Evolutionary conservation across 257 asterid genomes (phyloP).

Genomic region (Primulina tabacum): DNA sequence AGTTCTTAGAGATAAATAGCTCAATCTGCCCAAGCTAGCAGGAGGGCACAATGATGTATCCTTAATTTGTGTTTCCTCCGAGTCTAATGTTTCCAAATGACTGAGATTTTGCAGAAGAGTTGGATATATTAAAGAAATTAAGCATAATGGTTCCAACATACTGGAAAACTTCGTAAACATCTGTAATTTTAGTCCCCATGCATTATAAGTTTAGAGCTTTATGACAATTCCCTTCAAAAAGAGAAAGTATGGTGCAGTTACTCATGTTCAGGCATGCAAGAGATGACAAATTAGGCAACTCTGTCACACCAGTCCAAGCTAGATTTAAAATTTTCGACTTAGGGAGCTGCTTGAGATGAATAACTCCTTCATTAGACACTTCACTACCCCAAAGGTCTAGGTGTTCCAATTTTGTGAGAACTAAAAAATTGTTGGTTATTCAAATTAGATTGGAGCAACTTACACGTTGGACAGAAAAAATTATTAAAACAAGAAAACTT

Average conservation of each 20-base stretch:
- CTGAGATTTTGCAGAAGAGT: conserved; percentile 49
- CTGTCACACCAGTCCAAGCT: conserved; percentile 81
- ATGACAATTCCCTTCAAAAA: conserved; percentile 48
- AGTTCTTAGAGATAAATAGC: conserved; percentile 50
- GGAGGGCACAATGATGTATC: conserved; percentile 60
- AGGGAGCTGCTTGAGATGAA: conserved; percentile 52
- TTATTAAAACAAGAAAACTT: neutral
- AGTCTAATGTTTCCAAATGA: conserved; percentile 60
- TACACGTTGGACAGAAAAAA: no score
- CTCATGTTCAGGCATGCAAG: conserved; percentile 77
- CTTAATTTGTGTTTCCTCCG: conserved; percentile 52
- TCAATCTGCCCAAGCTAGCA: conserved; percentile 43
- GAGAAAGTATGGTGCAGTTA: conserved; percentile 64
- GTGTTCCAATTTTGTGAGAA: conserved; percentile 59
- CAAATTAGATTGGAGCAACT: conserved; percentile 15
- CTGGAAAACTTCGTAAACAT: conserved; percentile 47
- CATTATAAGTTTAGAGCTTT: conserved; percentile 54
- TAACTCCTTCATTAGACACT: conserved; percentile 61
- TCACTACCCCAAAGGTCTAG: conserved; percentile 89
- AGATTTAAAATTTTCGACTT: conserved; percentile 60
- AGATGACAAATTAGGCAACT: conserved; percentile 57
- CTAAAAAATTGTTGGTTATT: conserved; percentile 30
- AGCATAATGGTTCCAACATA: conserved; percentile 48
- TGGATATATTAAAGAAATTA: conserved; percentile 59
- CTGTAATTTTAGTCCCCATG: conserved; percentile 53